Evolutionary conservation across 441 rosid species (phyloP).

Genomic region (Populus hybrid): DNA sequence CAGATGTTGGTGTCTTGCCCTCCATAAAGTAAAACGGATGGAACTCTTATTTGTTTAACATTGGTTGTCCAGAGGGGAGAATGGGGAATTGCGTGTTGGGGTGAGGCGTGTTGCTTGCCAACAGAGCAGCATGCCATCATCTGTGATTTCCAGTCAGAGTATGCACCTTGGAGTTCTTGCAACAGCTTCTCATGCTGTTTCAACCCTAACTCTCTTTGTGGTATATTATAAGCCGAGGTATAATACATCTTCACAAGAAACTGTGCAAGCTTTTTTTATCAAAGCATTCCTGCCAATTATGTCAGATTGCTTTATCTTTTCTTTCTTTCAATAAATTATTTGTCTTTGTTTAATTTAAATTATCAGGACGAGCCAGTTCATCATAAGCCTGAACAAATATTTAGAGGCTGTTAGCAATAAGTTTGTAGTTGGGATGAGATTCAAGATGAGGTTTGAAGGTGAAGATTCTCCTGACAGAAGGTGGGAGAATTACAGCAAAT

Average conservation of each 20-base stretch:
- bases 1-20: neutral
- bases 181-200: slow-evolving; percentile 90
- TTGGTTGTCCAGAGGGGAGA: slow-evolving; percentile 50
- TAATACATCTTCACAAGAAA: neutral
- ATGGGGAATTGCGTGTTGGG: slow-evolving; percentile 79
- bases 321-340: neutral
- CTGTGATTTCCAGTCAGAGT: slow-evolving; percentile 94
- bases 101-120: slow-evolving; percentile 68
- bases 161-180: slow-evolving; percentile 98
- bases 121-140: slow-evolving; percentile 75
- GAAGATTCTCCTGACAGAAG: slow-evolving; percentile 94
- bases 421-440: slow-evolving; percentile 74
- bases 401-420: slow-evolving; percentile 55
- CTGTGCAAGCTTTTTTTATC: neutral
- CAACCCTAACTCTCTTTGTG: slow-evolving; percentile 66
- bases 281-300: neutral
- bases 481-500: slow-evolving; percentile 23
- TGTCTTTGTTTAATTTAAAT: neutral
- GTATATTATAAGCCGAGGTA: slow-evolving; percentile 98
- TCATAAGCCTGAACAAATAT: slow-evolving; percentile 71
- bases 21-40: slow-evolving; percentile 8
- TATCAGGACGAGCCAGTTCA: slow-evolving; percentile 82
- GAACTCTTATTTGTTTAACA: slow-evolving; percentile 1
- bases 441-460: slow-evolving; percentile 96
- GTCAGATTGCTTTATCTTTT: neutral